phyloP scores from a whole-genome alignment of 2,329 filamentous ascomycete species.

The Arachnopeziza araneosa region DNA sequence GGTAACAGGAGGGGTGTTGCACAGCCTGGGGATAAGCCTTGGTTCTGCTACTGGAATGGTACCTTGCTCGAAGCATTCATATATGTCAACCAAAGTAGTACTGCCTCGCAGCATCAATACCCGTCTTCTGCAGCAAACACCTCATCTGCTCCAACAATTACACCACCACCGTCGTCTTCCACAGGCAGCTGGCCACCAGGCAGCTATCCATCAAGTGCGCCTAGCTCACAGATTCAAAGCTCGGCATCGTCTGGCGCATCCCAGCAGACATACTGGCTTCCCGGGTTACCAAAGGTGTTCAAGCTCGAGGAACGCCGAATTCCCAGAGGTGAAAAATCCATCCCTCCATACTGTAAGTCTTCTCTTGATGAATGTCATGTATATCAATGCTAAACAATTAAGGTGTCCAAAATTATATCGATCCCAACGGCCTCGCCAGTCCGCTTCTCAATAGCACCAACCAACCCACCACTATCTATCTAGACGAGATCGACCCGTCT shows the following conservation, averaged over 20 bases:
- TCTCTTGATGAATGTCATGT: not conserved
- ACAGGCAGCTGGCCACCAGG: conserved; percentile 9
- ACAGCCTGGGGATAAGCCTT: conserved; percentile 54
- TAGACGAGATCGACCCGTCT: conserved; percentile 27
- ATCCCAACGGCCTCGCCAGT: conserved; percentile 40
- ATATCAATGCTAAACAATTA: not conserved
- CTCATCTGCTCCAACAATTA: not conserved
- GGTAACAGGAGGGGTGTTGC: conserved; percentile 31
- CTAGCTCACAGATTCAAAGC: conserved; percentile 27
- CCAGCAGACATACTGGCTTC: conserved; percentile 27
- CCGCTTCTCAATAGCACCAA: conserved; percentile 21
- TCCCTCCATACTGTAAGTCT: conserved; percentile 49
- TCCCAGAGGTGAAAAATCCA: conserved; percentile 14
- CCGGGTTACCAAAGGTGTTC: conserved; percentile 49
- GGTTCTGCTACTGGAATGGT: conserved; percentile 66
- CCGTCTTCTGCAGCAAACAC: not conserved
- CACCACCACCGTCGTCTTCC: not conserved
- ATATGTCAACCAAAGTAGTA: conserved; percentile 39
- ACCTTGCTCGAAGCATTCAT: conserved; percentile 64
- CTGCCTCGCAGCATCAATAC: not conserved
- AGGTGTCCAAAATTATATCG: conserved; percentile 53
- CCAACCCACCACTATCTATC: conserved; percentile 20
- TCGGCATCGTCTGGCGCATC: conserved; percentile 9
- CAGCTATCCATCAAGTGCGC: conserved; percentile 10
- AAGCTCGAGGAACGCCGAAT: conserved; percentile 61